Base-by-base conservation (phyloP, 805 yeast species). In the Spencermartinsiella europaea region DNA sequence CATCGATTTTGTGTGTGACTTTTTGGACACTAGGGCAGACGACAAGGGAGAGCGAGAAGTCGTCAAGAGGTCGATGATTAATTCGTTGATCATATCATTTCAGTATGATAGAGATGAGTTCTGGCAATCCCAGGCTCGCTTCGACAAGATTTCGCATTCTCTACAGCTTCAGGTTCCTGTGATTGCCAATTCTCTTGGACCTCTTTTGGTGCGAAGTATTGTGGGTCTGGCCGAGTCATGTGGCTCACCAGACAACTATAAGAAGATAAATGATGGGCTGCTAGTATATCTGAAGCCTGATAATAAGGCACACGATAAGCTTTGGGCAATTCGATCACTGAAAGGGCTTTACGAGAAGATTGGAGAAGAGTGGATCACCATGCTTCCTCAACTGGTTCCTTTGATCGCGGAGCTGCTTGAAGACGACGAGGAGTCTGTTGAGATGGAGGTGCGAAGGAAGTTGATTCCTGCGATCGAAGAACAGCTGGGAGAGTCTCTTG, bases 321-420 rank as follows among this genome's bases (percentile, higher is more conserved):
- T 78, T 55, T 85, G 95, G 91, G 80, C 97, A 21, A 77, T 87
- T 45, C 80, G 83, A 63, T 72, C 86, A 1, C 75, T 93, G 63
- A 87, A 86, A 65, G 73, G 80, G 21, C 79, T 93, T 27, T 93
- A 89, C 74, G 85, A 85, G 54, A 85, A 85, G 71, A 83, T 89
- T 58, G 97, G 98, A 46, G 98, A 93, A 59, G 87, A 82, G 63
- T 93, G 98, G 99, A 75, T 93, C 54, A 72, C 83, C 28, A 75
- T 85, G 71, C 73, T 93, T 57, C 99, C 99, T 20, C 96, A 90
- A 62, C 75, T 93, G 56, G 95, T 93, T 52, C 99, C 99, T 28
- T 76, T 87, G 50, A 87, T 93, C 64, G 96, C 98, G 5, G 99
- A 93, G 68, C 70, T 93, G 48, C 73, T 93, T 52, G 99, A 93